These are phyloP conservation scores for Sequoiadendron giganteum DNA, from an alignment of 75 land plant genomes.

Conservation along the genomic window DNA sequence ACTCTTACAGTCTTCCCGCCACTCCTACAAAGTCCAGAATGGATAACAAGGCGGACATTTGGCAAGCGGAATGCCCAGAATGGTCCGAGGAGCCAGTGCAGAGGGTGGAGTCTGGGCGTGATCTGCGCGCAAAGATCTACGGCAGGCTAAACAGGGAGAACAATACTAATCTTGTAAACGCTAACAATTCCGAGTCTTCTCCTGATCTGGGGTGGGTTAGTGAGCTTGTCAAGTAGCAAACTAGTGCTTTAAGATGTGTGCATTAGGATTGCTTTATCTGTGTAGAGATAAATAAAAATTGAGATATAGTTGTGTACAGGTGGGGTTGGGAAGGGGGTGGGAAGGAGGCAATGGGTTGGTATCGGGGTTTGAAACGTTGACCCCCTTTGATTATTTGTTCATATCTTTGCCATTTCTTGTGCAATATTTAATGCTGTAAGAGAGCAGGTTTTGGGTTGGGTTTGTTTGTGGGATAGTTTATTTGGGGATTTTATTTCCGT, in stretches of 20 bases:
- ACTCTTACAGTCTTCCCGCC: neutral
- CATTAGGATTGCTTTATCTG: constrained; percentile 19
- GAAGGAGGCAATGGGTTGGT: constrained; percentile 5
- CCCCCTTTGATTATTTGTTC: constrained; percentile 32
- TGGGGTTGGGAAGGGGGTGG: neutral
- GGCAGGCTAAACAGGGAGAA: constrained; percentile 59
- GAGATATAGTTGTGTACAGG: constrained; percentile 15
- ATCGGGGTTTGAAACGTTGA: constrained; percentile 22
- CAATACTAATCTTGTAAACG: neutral
- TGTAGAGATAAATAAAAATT: neutral
- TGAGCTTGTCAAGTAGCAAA: constrained; percentile 38
- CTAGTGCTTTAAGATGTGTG: constrained; percentile 9
- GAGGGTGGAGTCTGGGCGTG: constrained; percentile 90
- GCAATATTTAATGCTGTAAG: constrained; percentile 8
- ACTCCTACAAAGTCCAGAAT: no score
- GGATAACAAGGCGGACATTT: neutral
- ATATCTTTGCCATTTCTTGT: constrained; percentile 25
- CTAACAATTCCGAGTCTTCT: neutral
- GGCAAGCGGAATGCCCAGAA: neutral
- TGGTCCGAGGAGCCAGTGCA: constrained; percentile 41
- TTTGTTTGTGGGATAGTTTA: neutral
- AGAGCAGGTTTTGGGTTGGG: constrained; percentile 25
- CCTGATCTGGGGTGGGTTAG: constrained; percentile 73
- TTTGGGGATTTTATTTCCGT: neutral
- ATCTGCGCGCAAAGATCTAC: constrained; percentile 73